Conservation (phyloP, 768 basidiomycete species). For the Kwoniella heveanensis region DNA sequence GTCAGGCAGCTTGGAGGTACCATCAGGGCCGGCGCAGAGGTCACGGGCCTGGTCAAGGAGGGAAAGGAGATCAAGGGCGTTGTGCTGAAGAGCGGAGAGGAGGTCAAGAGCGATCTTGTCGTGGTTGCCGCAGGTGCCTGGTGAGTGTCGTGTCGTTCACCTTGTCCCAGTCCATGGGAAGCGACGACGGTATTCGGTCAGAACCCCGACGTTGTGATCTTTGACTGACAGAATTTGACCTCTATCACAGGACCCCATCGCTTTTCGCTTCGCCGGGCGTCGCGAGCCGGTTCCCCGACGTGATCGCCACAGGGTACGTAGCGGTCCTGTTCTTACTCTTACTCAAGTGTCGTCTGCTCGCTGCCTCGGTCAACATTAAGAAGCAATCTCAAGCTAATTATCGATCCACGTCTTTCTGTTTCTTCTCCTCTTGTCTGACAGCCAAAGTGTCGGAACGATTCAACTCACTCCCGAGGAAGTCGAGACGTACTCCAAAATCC, state of each 20-base stretch:
- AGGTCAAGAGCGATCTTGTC: slow-evolving; percentile 63
- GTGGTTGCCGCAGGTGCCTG: slow-evolving; percentile 50
- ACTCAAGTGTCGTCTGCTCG: too few relatives aligned
- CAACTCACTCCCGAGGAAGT: slow-evolving; percentile 74
- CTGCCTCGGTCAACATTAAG: too few relatives aligned
- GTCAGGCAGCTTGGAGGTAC: slow-evolving; percentile 67
- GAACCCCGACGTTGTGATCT: too few relatives aligned
- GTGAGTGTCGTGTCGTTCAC: slow-evolving; percentile 17
- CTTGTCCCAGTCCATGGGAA: too few relatives aligned
- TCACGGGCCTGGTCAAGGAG: slow-evolving; percentile 60
- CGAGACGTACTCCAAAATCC: slow-evolving; percentile 62
- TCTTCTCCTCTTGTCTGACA: slow-evolving; percentile 50
- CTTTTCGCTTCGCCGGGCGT: slow-evolving; percentile 65
- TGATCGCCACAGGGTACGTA: slow-evolving; percentile 78
- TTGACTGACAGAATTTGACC: too few relatives aligned
- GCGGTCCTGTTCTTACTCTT: too few relatives aligned
- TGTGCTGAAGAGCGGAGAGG: slow-evolving; percentile 63
- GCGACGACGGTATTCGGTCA: too few relatives aligned
- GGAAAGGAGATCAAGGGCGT: slow-evolving; percentile 62
- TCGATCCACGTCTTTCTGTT: not conserved
- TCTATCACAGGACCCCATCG: slow-evolving; percentile 87
- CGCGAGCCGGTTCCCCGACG: slow-evolving; percentile 58
- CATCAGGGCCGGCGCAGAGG: slow-evolving; percentile 65
- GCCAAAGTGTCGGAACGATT: slow-evolving; percentile 76
- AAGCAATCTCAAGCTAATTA: too few relatives aligned